Conservation (phyloP, 2,329 filamentous ascomycete species). For the Hortaea werneckii region DNA sequence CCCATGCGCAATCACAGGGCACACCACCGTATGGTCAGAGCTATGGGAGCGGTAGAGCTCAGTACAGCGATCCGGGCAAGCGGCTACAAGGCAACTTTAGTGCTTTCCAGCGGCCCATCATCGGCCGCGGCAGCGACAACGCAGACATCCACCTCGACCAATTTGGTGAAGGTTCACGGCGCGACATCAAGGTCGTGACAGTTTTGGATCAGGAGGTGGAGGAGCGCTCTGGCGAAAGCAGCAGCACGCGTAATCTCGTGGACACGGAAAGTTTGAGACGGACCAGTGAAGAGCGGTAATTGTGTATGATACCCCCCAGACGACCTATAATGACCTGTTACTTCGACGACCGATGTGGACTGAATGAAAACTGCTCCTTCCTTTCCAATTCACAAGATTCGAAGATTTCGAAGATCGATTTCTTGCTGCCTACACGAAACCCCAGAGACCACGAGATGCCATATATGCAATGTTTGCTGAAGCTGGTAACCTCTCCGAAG, state of each 20-base stretch:
- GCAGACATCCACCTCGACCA: constrained; percentile 19
- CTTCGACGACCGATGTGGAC: no score
- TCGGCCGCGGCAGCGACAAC: neutral
- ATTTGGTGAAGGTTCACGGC: constrained; percentile 11
- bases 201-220: constrained; percentile 12
- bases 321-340: no score
- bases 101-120: neutral
- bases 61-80: neutral
- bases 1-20: neutral
- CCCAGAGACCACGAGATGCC: no score
- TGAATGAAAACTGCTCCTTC: no score
- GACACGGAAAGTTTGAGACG: neutral
- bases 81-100: neutral
- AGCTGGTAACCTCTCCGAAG: no score
- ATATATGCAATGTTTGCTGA: no score
- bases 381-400: no score
- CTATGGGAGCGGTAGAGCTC: neutral
- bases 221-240: neutral
- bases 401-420: no score
- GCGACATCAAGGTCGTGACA: constrained; percentile 11
- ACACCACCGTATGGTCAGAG: constrained; percentile 1
- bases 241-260: neutral
- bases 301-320: no score
- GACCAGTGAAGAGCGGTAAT: neutral
- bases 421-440: no score